These are phyloP conservation scores for Neonectria ditissima DNA, from an alignment of 2,329 filamentous ascomycete genomes.

Conservation along the genomic window DNA sequence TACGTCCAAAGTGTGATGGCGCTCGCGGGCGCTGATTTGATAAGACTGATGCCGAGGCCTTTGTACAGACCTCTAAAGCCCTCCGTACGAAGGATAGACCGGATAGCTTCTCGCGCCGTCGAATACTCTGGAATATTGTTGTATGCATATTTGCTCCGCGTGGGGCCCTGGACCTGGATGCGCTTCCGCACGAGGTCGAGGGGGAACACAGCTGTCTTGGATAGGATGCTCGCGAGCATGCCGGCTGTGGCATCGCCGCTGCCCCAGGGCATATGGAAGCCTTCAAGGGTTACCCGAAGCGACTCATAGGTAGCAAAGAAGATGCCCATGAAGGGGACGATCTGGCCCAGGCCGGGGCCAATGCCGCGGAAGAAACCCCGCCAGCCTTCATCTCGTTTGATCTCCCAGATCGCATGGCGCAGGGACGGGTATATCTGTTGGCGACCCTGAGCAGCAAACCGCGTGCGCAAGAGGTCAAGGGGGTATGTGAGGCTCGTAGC, in stretches of 20 bases:
- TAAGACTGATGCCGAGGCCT: slow-evolving; percentile 85
- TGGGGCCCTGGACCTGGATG: slow-evolving; percentile 95
- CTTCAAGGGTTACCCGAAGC: slow-evolving; percentile 70
- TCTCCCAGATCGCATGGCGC: slow-evolving; percentile 75
- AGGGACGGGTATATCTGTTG: slow-evolving; percentile 83
- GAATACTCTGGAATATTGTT: slow-evolving; percentile 88
- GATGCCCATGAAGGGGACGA: slow-evolving; percentile 95
- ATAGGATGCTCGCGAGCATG: slow-evolving; percentile 79
- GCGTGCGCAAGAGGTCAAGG: slow-evolving; percentile 89
- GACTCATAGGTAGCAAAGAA: slow-evolving; percentile 94
- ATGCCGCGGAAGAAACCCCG: slow-evolving; percentile 90
- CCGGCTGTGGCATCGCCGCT: slow-evolving; percentile 88
- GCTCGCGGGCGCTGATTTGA: slow-evolving; percentile 95
- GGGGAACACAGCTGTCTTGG: slow-evolving; percentile 93
- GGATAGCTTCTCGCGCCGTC: slow-evolving; percentile 74
- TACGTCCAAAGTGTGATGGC: slow-evolving; percentile 97
- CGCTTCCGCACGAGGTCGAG: slow-evolving; percentile 93
- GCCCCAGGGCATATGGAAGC: slow-evolving; percentile 73
- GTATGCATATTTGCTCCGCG: slow-evolving; percentile 81
- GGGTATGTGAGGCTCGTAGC: slow-evolving; percentile 91
- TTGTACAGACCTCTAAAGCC: slow-evolving; percentile 86
- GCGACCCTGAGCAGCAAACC: slow-evolving; percentile 94
- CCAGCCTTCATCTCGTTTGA: slow-evolving; percentile 78
- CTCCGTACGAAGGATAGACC: slow-evolving; percentile 76
- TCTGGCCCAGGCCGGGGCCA: slow-evolving; percentile 83